Evolutionary conservation across 179 eudicot species (phyloP).

Genomic region (Amaranthus tricolor): DNA sequence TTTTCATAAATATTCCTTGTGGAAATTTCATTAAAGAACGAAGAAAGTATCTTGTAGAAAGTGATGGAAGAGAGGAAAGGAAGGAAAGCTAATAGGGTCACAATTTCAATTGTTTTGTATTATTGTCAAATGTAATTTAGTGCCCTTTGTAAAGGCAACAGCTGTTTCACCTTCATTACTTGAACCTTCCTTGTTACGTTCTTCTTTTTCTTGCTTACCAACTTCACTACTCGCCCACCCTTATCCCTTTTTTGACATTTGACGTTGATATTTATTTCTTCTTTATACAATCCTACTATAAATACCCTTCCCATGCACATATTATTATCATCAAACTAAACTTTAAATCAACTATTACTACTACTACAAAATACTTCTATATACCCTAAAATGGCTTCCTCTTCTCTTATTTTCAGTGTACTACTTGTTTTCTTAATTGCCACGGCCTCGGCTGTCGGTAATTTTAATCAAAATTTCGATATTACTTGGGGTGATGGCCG

Average conservation of each 20-base stretch:
- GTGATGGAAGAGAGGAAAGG: too few species aligned
- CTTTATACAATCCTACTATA: not conserved
- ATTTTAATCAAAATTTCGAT: slow-evolving; percentile 26
- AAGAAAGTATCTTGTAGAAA: too few species aligned
- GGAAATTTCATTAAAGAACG: too few species aligned
- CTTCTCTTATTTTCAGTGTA: not conserved
- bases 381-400: not conserved
- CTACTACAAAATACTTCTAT: not conserved
- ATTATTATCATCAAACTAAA: slow-evolving; percentile 10
- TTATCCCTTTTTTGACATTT: slow-evolving; percentile 11
- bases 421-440: slow-evolving; percentile 15
- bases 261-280: not conserved
- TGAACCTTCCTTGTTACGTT: slow-evolving; percentile 15
- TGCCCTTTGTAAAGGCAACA: slow-evolving; percentile 15
- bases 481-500: slow-evolving; percentile 39
- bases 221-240: slow-evolving; percentile 27
- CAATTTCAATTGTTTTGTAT: too few species aligned
- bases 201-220: slow-evolving; percentile 4
- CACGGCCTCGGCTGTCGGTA: slow-evolving; percentile 16
- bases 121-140: too few species aligned
- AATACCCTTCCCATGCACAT: slow-evolving; percentile 20
- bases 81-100: too few species aligned
- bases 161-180: not conserved
- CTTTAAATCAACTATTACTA: not conserved
- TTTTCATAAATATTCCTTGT: too few species aligned